A percentile compares a stretch with the other conserved stretches of the same genome.
phyloP scores from a whole-genome alignment of 257 asterid genomes.

The Anisodus tanguticus region DNA sequence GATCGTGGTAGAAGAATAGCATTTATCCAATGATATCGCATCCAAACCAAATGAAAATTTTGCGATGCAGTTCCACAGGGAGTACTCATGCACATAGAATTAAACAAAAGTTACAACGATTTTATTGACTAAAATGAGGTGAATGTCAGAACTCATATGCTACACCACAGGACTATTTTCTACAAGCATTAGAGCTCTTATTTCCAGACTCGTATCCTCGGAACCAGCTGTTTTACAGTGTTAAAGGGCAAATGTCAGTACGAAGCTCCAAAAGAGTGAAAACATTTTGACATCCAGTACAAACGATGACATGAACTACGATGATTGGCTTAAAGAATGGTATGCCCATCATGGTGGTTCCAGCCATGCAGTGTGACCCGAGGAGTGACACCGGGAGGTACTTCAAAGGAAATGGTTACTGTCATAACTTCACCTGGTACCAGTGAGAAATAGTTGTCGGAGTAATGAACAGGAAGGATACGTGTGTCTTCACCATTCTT shows the following conservation, averaged over 20 bases:
- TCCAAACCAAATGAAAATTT: neutral
- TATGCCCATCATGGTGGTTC: slow-evolving; percentile 56
- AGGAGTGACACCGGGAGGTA: slow-evolving; percentile 64
- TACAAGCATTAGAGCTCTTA: slow-evolving; percentile 15
- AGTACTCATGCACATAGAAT: neutral
- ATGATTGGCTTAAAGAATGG: slow-evolving; percentile 41
- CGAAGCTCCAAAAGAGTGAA: slow-evolving; percentile 1
- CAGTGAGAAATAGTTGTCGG: slow-evolving; percentile 91
- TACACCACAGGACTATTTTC: neutral
- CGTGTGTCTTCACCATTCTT: slow-evolving; percentile 66
- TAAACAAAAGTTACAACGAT: neutral
- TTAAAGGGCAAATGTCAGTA: neutral
- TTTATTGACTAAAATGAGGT: slow-evolving; percentile 17
- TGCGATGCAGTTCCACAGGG: neutral
- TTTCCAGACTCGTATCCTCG: neutral
- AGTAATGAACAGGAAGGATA: slow-evolving; percentile 89
- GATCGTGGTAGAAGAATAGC: too few species aligned
- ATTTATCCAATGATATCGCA: neutral
- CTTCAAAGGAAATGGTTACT: slow-evolving; percentile 74
- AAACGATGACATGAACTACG: slow-evolving; percentile 6
- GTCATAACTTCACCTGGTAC: slow-evolving; percentile 83
- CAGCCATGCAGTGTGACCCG: slow-evolving; percentile 64
- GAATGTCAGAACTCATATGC: neutral
- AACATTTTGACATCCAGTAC: slow-evolving; percentile 4
- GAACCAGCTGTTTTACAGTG: neutral